phyloP scores from a whole-genome alignment of 129 eudicot genomes.

The Sambucus nigra region DNA sequence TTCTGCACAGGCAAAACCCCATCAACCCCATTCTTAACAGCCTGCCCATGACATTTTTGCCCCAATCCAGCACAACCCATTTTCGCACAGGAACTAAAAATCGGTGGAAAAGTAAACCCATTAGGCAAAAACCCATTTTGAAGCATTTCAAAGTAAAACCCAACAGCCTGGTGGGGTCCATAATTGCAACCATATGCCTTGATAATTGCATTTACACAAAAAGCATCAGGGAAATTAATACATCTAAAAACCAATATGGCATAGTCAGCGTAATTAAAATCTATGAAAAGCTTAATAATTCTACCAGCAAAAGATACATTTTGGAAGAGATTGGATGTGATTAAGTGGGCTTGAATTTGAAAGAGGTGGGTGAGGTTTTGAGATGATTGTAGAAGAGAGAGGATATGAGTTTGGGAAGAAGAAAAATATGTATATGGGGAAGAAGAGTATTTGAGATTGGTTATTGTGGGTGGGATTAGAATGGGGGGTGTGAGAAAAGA shows the following conservation, averaged over 20 bases:
- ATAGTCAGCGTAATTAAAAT: slow-evolving; percentile 26
- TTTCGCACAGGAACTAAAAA: slow-evolving; percentile 55
- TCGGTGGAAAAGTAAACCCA: slow-evolving; percentile 52
- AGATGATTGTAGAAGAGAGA: slow-evolving; percentile 14
- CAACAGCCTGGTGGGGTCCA: slow-evolving; percentile 28
- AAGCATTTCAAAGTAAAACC: slow-evolving; percentile 52
- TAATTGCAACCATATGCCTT: slow-evolving; percentile 40
- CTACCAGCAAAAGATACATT: slow-evolving; percentile 46
- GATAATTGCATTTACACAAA: slow-evolving; percentile 58
- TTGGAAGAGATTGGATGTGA: slow-evolving; percentile 43
- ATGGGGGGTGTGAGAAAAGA: slow-evolving; percentile 13
- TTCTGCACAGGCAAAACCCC: slow-evolving; percentile 54
- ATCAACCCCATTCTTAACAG: slow-evolving; percentile 69
- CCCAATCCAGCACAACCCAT: slow-evolving; percentile 34
- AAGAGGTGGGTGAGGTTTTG: slow-evolving; percentile 22
- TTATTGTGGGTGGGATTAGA: slow-evolving; percentile 18
- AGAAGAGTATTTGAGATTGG: slow-evolving; percentile 10
- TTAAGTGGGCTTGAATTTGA: slow-evolving; percentile 63
- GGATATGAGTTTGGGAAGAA: too few species aligned
- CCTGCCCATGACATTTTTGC: slow-evolving; percentile 67
- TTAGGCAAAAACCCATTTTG: slow-evolving; percentile 44
- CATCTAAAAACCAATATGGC: slow-evolving; percentile 36
- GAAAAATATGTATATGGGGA: slow-evolving; percentile 4
- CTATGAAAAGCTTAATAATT: slow-evolving; percentile 40
- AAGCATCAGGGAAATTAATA: slow-evolving; percentile 41